A percentile compares a stretch with the other conserved stretches of the same genome.
phyloP scores from a whole-genome alignment of 441 rosid species.

The Aleurites moluccanus region DNA sequence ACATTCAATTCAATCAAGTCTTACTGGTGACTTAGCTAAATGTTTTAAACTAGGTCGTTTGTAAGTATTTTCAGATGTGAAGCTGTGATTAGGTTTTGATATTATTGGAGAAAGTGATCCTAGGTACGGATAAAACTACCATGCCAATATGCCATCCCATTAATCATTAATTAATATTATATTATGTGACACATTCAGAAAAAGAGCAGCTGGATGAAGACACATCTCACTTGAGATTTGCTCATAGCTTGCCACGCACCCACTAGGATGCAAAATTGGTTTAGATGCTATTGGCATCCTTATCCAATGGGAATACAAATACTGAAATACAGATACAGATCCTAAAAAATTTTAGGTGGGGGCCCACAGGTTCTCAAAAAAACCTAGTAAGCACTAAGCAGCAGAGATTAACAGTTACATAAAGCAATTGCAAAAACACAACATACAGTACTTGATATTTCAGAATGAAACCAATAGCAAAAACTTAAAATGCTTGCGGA shows the following conservation, averaged over 20 bases:
- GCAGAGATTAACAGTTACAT: not conserved
- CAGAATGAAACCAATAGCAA: not conserved
- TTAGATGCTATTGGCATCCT: not conserved
- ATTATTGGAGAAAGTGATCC: not conserved
- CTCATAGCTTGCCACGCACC: constrained; percentile 16
- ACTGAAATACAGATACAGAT: not conserved
- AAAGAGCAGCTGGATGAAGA: not conserved
- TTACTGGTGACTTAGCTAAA: too few relatives aligned
- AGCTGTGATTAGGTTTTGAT: too few relatives aligned
- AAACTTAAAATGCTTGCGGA: not conserved
- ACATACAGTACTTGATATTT: too few relatives aligned
- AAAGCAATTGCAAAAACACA: not conserved
- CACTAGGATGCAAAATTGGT: not conserved
- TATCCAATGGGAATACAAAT: not conserved
- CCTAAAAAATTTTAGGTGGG: not conserved
- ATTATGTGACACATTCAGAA: too few relatives aligned
- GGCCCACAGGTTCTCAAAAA: not conserved
- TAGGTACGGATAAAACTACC: not conserved
- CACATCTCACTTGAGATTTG: not conserved
- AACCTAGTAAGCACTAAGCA: not conserved
- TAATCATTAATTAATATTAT: not conserved
- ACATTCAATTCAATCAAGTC: too few relatives aligned
- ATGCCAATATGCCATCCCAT: not conserved
- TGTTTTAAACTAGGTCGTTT: too few relatives aligned
- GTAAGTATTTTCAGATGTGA: too few relatives aligned